A percentile compares a stretch with the other conserved stretches of the same genome.
These are phyloP conservation scores for Calonectria pauciramosa DNA, from an alignment of 2,329 filamentous ascomycete genomes.

Conservation along the genomic window DNA sequence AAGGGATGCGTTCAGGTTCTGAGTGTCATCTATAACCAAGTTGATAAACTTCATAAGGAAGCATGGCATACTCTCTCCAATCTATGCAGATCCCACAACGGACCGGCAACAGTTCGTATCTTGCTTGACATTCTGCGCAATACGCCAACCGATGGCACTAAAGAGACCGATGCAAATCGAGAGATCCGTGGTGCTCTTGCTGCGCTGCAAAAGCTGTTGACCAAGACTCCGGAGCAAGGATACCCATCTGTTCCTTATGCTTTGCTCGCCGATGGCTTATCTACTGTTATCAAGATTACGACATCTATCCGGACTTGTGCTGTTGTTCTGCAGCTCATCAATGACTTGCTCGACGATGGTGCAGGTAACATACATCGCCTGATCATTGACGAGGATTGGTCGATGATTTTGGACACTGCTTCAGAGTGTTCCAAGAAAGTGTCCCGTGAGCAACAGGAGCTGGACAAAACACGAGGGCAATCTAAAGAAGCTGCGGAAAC, in stretches of 20 bases:
- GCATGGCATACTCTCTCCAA: conserved; percentile 80
- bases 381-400: conserved; percentile 77
- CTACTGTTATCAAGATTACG: conserved; percentile 62
- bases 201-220: conserved; percentile 73
- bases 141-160: conserved; percentile 59
- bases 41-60: conserved; percentile 70
- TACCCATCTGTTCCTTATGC: conserved; percentile 72
- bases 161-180: conserved; percentile 65
- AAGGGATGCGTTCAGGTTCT: conserved; percentile 78
- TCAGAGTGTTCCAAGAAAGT: conserved; percentile 63
- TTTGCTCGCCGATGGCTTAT: conserved; percentile 70
- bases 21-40: conserved; percentile 78
- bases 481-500: conserved; percentile 53
- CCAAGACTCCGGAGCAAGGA: conserved; percentile 70
- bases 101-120: conserved; percentile 76
- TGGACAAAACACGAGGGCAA: conserved; percentile 38
- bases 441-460: conserved; percentile 43
- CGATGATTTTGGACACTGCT: conserved; percentile 70
- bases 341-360: conserved; percentile 67
- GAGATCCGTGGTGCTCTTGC: conserved; percentile 74
- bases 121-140: conserved; percentile 73
- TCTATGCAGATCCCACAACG: conserved; percentile 80
- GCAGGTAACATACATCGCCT: conserved; percentile 67
- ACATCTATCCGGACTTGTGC: conserved; percentile 60
- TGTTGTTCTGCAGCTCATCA: conserved; percentile 66